Conservation (phyloP, 306 rosid genomes). For the Aeschynomene evenia region DNA sequence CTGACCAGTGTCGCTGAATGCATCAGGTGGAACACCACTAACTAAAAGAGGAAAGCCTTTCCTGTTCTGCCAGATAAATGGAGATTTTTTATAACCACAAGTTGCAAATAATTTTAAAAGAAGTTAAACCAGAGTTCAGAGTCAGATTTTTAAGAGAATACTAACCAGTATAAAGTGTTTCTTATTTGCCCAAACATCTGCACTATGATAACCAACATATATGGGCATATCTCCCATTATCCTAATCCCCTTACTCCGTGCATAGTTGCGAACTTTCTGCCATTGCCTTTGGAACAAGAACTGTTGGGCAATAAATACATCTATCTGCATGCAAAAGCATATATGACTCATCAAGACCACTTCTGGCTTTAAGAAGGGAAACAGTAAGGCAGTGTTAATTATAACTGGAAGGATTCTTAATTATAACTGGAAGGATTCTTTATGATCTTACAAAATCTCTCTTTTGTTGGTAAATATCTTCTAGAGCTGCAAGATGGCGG, state of each 20-base stretch:
- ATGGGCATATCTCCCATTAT: slow-evolving; percentile 99
- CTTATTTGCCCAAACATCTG: slow-evolving; percentile 99
- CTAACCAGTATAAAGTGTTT: slow-evolving; percentile 80
- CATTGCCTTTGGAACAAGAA: slow-evolving; percentile 97
- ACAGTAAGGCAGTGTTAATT: slow-evolving; percentile 17
- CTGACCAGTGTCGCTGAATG: slow-evolving; percentile 96
- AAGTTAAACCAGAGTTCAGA: slow-evolving; percentile 23
- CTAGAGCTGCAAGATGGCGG: slow-evolving; percentile 84
- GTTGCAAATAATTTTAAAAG: slow-evolving; percentile 15
- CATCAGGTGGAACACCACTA: slow-evolving; percentile 97
- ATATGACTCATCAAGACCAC: slow-evolving; percentile 28
- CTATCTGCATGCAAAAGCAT: slow-evolving; percentile 63
- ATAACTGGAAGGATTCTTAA: slow-evolving; percentile 30
- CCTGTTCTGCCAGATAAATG: slow-evolving; percentile 58
- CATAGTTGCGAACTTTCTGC: slow-evolving; percentile 79
- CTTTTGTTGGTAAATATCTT: slow-evolving; percentile 62
- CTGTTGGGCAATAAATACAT: slow-evolving; percentile 77
- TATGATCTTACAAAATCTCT: slow-evolving; percentile 72
- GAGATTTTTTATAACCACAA: slow-evolving; percentile 16
- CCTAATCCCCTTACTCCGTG: slow-evolving; percentile 65
- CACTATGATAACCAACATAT: slow-evolving; percentile 97
- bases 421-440: slow-evolving; percentile 28
- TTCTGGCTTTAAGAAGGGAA: slow-evolving; percentile 26
- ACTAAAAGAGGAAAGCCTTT: slow-evolving; percentile 87
- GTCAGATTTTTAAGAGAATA: slow-evolving; percentile 25